phyloP scores from a whole-genome alignment of 2,329 filamentous ascomycete genomes.

The Aureobasidium zeae region DNA sequence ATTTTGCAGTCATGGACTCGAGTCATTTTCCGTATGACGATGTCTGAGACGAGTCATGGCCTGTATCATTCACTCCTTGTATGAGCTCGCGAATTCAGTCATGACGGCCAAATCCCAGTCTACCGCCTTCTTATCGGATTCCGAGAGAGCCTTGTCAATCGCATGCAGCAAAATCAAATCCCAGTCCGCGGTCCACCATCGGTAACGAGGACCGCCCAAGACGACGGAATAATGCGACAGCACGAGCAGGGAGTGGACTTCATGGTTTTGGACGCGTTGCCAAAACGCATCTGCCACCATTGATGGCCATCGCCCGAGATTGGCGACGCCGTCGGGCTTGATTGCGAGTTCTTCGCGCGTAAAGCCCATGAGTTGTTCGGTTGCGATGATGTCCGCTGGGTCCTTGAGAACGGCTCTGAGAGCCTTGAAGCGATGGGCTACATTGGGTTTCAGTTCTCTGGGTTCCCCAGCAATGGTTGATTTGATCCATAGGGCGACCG shows the following conservation, averaged over 20 bases:
- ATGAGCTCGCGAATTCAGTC: slow-evolving; percentile 7
- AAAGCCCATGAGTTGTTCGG: neutral
- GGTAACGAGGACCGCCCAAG: slow-evolving; percentile 17
- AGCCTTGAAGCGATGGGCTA: slow-evolving; percentile 9
- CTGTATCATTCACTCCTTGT: too few relatives aligned
- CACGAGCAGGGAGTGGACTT: slow-evolving; percentile 20
- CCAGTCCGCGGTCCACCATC: slow-evolving; percentile 23
- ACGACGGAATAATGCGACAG: slow-evolving; percentile 20
- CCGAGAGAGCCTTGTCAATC: slow-evolving; percentile 15
- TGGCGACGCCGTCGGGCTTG: slow-evolving; percentile 17
- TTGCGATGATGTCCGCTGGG: slow-evolving; percentile 7
- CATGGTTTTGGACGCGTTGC: slow-evolving; percentile 18
- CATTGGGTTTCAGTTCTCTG: neutral
- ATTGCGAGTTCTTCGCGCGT: neutral
- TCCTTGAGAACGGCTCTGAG: slow-evolving; percentile 14
- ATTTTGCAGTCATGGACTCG: too few relatives aligned
- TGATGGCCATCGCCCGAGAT: slow-evolving; percentile 22
- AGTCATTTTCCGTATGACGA: neutral
- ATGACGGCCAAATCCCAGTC: slow-evolving; percentile 1
- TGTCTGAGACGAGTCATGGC: too few relatives aligned
- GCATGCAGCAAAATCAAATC: slow-evolving; percentile 19
- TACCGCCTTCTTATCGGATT: neutral
- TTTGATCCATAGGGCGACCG: slow-evolving; percentile 9
- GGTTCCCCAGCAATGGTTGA: neutral
- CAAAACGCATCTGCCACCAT: slow-evolving; percentile 22